Evolutionary conservation across 1,284 basidiomycete genomes (phyloP), one percentile per base, ranked within the genome.

Genomic region (Phellinidium pouzarii): DNA sequence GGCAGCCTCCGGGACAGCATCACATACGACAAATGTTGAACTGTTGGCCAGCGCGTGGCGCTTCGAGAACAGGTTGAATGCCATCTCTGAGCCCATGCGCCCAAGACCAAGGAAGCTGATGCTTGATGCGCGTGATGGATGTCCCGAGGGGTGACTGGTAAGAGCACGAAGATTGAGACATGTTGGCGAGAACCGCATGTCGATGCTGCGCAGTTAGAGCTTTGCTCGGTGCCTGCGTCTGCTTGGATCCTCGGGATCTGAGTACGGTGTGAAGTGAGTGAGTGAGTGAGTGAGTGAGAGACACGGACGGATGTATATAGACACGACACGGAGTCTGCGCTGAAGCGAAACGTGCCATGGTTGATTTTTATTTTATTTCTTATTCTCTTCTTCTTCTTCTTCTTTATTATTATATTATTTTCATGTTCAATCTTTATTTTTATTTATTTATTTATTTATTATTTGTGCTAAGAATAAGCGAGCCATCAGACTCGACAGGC

Each of bases 61-160:
- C 61, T 84, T 85, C 0, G 84, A 82, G 70, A 89, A 88, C 48
- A 91, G 75, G 66, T 91, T 91, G 66, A 75, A 77, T 14, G 89
- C 89, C 90, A 91, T 91, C 64, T 87, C 81, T 46, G 77, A 79
- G 27, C 89, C 89, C 89, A 92, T 91, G 48, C 81, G 74, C 38
- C 88, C 88, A 11, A 91, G 77, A 4, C 89, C 89, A 51, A 91
- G 82, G 69, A 91, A 91, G 50, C 80, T 82, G 29, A 80, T 78
- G 60, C 76, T 82, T 42, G 73, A 75, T 12, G 69, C 62, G 37
- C 84, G 77, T 20, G 53, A 36, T 31, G 48, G 38, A 50, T 41
- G 25, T 26, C 8, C 12, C 19, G 26, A 25, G 22, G 11, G 36
- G 27, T 26, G 26, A 20, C 48, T 36, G 17, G n/a, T 20, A 23